Conservation (phyloP, 345 rosid species). For the Brassica cretica region DNA sequence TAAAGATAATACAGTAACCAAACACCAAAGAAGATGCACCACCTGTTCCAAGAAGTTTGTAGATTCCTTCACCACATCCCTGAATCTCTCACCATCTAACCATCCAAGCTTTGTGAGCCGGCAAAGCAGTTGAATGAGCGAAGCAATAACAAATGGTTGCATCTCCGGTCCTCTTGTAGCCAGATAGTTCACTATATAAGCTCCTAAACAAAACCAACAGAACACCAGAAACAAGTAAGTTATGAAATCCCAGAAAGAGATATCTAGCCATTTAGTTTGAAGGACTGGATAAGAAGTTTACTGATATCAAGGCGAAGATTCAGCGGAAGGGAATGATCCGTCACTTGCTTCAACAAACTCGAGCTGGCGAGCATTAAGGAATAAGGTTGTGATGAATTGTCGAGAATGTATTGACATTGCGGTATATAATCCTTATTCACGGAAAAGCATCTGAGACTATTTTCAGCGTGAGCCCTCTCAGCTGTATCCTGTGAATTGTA, state of each 20-base stretch:
- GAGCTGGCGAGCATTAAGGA: slow-evolving; percentile 99
- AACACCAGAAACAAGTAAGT: slow-evolving; percentile 24
- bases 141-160: slow-evolving; percentile 79
- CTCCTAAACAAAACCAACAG: slow-evolving; percentile 48
- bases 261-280: not conserved
- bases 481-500: slow-evolving; percentile 93
- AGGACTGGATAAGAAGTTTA: slow-evolving; percentile 38
- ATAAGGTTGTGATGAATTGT: slow-evolving; percentile 91
- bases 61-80: slow-evolving; percentile 82
- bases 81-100: slow-evolving; percentile 95
- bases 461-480: slow-evolving; percentile 93
- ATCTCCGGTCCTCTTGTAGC: slow-evolving; percentile 89
- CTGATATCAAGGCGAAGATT: slow-evolving; percentile 94
- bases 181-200: slow-evolving; percentile 78
- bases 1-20: slow-evolving; percentile 18
- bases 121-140: slow-evolving; percentile 85
- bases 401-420: slow-evolving; percentile 96
- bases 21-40: slow-evolving; percentile 22
- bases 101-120: slow-evolving; percentile 97
- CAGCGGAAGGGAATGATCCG: slow-evolving; percentile 82
- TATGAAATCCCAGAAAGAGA: not conserved
- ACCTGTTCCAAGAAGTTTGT: slow-evolving; percentile 91
- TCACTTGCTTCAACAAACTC: slow-evolving; percentile 90
- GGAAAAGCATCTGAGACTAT: slow-evolving; percentile 84
- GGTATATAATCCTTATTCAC: slow-evolving; percentile 86